Conservation (phyloP, 2,329 filamentous ascomycete genomes). For the Colletotrichum sidae region DNA sequence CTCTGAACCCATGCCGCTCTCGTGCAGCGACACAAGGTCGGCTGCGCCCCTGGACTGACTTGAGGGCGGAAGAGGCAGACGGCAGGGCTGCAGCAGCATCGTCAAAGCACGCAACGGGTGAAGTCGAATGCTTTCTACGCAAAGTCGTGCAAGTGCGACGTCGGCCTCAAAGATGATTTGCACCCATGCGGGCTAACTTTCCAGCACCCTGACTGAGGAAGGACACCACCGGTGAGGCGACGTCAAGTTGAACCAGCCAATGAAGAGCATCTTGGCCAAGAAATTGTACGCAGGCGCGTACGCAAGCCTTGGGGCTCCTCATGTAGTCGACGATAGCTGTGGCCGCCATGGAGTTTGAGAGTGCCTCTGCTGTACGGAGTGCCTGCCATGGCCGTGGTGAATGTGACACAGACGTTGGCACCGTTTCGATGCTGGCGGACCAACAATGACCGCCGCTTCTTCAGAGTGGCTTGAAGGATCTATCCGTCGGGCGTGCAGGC, state of each 20-base stretch:
- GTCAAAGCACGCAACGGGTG: conserved; percentile 11
- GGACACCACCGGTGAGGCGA: conserved; percentile 14
- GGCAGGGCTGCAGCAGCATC: not conserved
- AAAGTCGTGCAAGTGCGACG: conserved; percentile 18
- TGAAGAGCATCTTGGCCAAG: not conserved
- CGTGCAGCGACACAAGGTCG: not conserved
- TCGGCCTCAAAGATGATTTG: conserved; percentile 8
- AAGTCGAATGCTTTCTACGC: conserved; percentile 14
- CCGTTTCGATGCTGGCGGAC: conserved; percentile 9
- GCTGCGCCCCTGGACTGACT: not conserved
- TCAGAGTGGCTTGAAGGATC: conserved; percentile 16
- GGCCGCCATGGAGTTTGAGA: conserved; percentile 2
- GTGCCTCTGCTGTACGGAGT: not conserved
- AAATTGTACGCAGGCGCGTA: conserved; percentile 1
- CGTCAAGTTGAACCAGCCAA: not conserved
- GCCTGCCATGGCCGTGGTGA: conserved; percentile 26
- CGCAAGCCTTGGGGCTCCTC: conserved; percentile 2
- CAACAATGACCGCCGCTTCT: conserved; percentile 13
- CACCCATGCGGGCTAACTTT: not conserved
- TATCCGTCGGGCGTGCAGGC: conserved; percentile 24
- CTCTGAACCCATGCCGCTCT: conserved; percentile 13
- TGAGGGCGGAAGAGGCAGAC: not conserved
- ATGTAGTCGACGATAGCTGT: conserved; percentile 7
- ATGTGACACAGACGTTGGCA: conserved; percentile 18
- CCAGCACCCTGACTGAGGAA: conserved; percentile 10